Evolutionary conservation across 345 rosid species (phyloP).

Genomic region (Melastoma malabathricum): DNA sequence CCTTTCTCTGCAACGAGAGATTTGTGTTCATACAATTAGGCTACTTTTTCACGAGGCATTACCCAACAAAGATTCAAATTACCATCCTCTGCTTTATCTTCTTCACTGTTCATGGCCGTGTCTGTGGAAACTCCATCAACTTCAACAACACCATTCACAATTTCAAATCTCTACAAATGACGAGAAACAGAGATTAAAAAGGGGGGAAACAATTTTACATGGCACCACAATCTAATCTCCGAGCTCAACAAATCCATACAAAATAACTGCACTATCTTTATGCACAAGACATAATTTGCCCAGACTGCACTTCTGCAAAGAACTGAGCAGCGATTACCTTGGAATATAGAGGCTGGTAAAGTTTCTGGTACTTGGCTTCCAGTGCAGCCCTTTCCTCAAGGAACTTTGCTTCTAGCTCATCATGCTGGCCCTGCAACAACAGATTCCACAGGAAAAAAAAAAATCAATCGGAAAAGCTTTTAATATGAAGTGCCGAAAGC

Average conservation of each 20-base stretch:
- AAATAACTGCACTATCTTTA: neutral
- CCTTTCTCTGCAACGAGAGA: slow-evolving; percentile 51
- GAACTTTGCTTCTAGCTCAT: slow-evolving; percentile 74
- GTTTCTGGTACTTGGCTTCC: slow-evolving; percentile 80
- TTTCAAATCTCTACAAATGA: slow-evolving; percentile 59
- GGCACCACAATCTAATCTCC: neutral
- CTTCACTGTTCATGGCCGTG: slow-evolving; percentile 38
- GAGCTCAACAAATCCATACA: neutral
- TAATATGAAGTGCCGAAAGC: neutral
- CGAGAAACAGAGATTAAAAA: too few relatives aligned
- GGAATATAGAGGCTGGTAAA: slow-evolving; percentile 65
- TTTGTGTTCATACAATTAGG: neutral
- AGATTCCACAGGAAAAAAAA: neutral
- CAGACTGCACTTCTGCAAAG: neutral
- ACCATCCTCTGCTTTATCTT: slow-evolving; percentile 53
- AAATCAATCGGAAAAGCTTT: neutral
- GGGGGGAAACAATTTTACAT: too few relatives aligned
- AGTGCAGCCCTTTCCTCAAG: slow-evolving; percentile 86
- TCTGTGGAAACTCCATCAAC: slow-evolving; percentile 41
- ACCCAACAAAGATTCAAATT: slow-evolving; percentile 2
- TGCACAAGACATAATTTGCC: neutral
- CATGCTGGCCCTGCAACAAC: slow-evolving; percentile 51
- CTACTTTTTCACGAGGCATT: neutral
- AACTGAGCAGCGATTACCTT: slow-evolving; percentile 29
- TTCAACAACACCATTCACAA: slow-evolving; percentile 72